Conservation (phyloP, 148 eudicot species). For the Cornus florida region DNA sequence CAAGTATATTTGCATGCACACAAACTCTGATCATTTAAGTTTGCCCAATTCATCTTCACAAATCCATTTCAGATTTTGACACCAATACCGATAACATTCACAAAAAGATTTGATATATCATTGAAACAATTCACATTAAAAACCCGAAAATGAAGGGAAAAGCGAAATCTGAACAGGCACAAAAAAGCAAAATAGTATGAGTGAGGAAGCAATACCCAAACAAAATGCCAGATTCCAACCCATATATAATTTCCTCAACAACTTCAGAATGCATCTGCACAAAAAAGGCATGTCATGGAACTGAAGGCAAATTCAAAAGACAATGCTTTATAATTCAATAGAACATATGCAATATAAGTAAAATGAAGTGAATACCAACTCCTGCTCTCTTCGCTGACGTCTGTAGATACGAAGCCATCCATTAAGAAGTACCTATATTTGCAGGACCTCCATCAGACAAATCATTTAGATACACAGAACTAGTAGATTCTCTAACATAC, state of each 20-base stretch:
- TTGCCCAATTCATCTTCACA: not conserved
- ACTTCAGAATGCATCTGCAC: conserved; percentile 96
- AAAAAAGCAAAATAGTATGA: not conserved
- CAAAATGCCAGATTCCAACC: conserved; percentile 95
- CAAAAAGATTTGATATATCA: not conserved
- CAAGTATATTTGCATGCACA: not conserved
- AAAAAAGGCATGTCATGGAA: conserved; percentile 10
- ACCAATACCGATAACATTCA: not conserved
- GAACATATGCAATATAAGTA: not conserved
- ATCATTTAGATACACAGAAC: not conserved
- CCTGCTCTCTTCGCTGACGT: conserved; percentile 92
- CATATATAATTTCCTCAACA: conserved; percentile 91
- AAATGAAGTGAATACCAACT: conserved; percentile 54
- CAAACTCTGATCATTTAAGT: not conserved
- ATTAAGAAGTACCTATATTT: conserved; percentile 71
- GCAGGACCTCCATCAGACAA: not conserved
- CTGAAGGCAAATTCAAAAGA: not conserved
- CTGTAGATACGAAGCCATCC: conserved; percentile 94
- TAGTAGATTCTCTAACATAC: conserved; percentile 3
- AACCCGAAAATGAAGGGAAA: not conserved
- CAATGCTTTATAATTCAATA: conserved; percentile 1
- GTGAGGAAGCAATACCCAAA: conserved; percentile 62
- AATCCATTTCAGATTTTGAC: not conserved
- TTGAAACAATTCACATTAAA: not conserved
- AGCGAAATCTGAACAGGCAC: conserved; percentile 1